phyloP scores from a whole-genome alignment of 75 land plant species.

The Ceratopteris richardii region DNA sequence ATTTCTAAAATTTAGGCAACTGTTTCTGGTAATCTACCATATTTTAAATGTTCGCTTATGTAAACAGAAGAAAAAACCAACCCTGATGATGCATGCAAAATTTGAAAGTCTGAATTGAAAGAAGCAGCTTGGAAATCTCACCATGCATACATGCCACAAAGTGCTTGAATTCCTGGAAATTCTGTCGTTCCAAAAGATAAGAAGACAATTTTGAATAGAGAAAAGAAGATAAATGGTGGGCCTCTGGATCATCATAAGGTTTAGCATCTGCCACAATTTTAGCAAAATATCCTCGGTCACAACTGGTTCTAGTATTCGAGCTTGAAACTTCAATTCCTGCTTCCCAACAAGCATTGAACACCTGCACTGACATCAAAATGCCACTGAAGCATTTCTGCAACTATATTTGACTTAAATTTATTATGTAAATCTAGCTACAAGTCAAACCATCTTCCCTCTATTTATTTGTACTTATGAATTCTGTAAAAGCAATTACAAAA shows the following conservation, averaged over 20 bases:
- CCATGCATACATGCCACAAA: slow-evolving; percentile 6
- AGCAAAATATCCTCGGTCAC: slow-evolving; percentile 10
- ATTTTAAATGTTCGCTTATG: too few relatives aligned
- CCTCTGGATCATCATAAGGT: slow-evolving; percentile 13
- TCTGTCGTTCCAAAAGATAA: slow-evolving; percentile 16
- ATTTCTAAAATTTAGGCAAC: too few relatives aligned
- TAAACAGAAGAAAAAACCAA: too few relatives aligned
- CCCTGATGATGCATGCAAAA: too few relatives aligned
- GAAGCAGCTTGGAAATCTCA: neutral
- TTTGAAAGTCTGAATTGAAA: too few relatives aligned
- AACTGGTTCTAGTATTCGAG: too few relatives aligned
- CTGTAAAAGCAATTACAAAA: too few relatives aligned
- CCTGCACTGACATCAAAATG: slow-evolving; percentile 6
- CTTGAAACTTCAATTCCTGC: slow-evolving; percentile 6
- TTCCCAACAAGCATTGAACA: slow-evolving; percentile 25
- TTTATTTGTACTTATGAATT: too few relatives aligned
- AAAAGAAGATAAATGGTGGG: slow-evolving; percentile 17
- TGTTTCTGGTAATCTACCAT: too few relatives aligned
- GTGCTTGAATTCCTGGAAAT: slow-evolving; percentile 6
- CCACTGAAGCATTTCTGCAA: neutral
- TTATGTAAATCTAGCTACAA: too few relatives aligned
- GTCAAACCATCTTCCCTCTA: too few relatives aligned
- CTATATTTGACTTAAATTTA: neutral
- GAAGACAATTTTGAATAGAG: slow-evolving; percentile 23
- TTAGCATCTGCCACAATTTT: slow-evolving; percentile 23